A percentile compares a stretch with the other conserved stretches of the same genome.
These are phyloP conservation scores for Podospora pseudopauciseta DNA, from an alignment of 495 filamentous ascomycete genomes.

Conservation along the genomic window DNA sequence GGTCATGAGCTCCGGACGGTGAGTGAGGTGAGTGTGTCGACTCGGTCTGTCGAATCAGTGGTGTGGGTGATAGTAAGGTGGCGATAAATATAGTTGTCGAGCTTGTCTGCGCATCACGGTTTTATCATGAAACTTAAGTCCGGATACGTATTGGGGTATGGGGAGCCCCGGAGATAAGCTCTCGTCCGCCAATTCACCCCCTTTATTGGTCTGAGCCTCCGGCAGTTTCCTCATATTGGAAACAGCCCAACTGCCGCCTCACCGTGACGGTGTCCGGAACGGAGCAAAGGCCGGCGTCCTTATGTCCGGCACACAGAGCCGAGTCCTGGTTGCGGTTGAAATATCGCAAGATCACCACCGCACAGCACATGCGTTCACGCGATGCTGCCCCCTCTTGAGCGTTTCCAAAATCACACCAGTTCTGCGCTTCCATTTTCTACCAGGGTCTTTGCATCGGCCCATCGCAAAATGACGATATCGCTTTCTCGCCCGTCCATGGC, in stretches of 20 bases:
- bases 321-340: neutral
- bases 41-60: neutral
- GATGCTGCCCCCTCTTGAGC: neutral
- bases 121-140: neutral
- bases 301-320: neutral
- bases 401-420: conserved; percentile 56
- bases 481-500: conserved; percentile 64
- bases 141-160: neutral
- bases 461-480: conserved; percentile 83
- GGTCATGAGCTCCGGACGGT: neutral
- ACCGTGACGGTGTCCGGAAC: neutral
- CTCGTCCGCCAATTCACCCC: neutral
- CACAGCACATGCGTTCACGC: neutral
- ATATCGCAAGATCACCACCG: neutral
- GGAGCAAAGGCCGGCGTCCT: neutral
- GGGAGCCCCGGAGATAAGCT: neutral
- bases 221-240: neutral
- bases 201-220: neutral
- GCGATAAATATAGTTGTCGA: neutral
- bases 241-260: neutral
- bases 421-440: conserved; percentile 76
- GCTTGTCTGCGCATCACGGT: neutral
- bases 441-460: conserved; percentile 71
- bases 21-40: too few species aligned
- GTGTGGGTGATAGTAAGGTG: neutral